A percentile compares a stretch with the other conserved stretches of the same genome.
Conservation (phyloP, 306 rosid genomes). For the Nissolia schottii region DNA sequence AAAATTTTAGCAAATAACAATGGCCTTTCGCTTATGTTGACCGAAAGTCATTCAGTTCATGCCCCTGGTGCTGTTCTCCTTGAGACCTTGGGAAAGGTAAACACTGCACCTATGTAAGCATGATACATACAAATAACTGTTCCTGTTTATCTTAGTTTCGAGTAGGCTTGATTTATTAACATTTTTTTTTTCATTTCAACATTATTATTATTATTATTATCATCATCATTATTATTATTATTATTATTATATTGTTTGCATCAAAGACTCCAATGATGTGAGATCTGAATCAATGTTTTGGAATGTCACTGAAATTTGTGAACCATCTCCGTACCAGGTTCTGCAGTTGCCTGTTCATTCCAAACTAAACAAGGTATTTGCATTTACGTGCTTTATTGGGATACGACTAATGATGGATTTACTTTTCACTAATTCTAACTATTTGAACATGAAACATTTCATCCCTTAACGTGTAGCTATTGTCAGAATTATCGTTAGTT, state of each 20-base stretch:
- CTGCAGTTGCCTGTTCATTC: constrained; percentile 27
- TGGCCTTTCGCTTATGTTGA: not conserved
- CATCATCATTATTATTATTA: too few species aligned
- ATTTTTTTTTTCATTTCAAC: not conserved
- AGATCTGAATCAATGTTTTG: not conserved
- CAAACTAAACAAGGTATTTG: not conserved
- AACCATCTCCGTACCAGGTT: constrained; percentile 27
- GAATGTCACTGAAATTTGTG: constrained; percentile 19
- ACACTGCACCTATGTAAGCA: not conserved
- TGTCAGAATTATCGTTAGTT: not conserved
- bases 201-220: not conserved
- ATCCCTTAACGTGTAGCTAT: too few species aligned
- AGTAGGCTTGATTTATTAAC: not conserved
- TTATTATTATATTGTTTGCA: too few species aligned
- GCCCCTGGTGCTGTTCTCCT: too few species aligned
- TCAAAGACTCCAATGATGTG: not conserved
- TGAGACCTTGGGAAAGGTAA: constrained; percentile 17
- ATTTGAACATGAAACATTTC: not conserved
- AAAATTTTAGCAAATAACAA: constrained; percentile 35
- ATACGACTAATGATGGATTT: not conserved
- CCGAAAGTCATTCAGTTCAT: not conserved
- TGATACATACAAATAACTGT: not conserved
- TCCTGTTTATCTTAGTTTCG: not conserved
- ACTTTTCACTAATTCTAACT: not conserved
- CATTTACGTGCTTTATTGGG: not conserved